phyloP scores from a whole-genome alignment of 2,329 filamentous ascomycete species.

The Fusarium proliferatum region DNA sequence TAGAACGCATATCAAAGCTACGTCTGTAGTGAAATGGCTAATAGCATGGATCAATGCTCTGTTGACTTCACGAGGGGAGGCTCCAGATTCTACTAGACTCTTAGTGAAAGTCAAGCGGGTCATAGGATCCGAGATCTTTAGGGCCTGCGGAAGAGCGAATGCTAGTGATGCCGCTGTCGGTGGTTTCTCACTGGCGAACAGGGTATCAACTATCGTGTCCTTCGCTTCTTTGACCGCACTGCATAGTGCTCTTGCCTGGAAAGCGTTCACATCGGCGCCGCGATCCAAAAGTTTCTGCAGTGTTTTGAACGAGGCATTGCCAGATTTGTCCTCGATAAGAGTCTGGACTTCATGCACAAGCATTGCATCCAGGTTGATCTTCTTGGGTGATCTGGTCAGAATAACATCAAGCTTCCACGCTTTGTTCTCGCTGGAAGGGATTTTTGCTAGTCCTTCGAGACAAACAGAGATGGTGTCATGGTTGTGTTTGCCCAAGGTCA shows the following conservation, averaged over 20 bases:
- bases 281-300: constrained; percentile 60
- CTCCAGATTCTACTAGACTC: constrained; percentile 62
- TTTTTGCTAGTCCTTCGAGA: constrained; percentile 56
- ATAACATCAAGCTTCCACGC: constrained; percentile 62
- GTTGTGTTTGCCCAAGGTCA: constrained; percentile 59
- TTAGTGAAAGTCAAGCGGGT: constrained; percentile 63
- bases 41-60: constrained; percentile 64
- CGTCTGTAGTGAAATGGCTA: constrained; percentile 58
- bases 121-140: constrained; percentile 63
- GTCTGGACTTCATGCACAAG: constrained; percentile 64
- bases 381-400: constrained; percentile 56
- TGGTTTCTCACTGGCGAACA: constrained; percentile 54
- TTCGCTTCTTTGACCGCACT: constrained; percentile 61
- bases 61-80: constrained; percentile 60
- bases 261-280: constrained; percentile 66
- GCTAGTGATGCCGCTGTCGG: constrained; percentile 59
- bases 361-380: constrained; percentile 57
- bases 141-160: constrained; percentile 62
- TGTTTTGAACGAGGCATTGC: constrained; percentile 55
- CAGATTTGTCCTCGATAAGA: constrained; percentile 52
- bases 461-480: constrained; percentile 56
- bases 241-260: constrained; percentile 63
- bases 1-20: constrained; percentile 59
- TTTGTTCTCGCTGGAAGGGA: constrained; percentile 59
- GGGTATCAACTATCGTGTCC: constrained; percentile 58